Percentiles rank a stretch among this genome's conserved stretches.
Conservation (phyloP, 2,329 filamentous ascomycete genomes). For the Trichoderma sp. region DNA sequence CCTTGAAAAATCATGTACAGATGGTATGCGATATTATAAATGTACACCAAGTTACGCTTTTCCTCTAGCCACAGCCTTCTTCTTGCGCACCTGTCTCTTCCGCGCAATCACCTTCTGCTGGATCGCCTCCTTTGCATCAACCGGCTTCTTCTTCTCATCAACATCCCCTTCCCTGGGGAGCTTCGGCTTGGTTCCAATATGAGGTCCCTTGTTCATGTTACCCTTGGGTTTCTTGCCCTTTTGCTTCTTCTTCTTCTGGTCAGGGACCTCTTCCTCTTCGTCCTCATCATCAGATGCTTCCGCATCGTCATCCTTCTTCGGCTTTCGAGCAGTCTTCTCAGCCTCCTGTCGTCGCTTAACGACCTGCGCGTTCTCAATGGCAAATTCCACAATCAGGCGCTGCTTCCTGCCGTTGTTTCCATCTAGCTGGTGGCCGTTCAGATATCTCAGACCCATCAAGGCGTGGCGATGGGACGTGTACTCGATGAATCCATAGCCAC, state of each 20-base stretch:
- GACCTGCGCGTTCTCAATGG: constrained; percentile 96
- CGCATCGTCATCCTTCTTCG: constrained; percentile 26
- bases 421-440: constrained; percentile 75
- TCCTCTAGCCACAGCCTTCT: constrained; percentile 54
- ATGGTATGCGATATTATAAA: constrained; percentile 3
- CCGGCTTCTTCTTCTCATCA: constrained; percentile 40
- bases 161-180: constrained; percentile 35
- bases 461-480: constrained; percentile 93
- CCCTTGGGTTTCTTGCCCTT: constrained; percentile 21
- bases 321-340: constrained; percentile 43
- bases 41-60: constrained; percentile 34
- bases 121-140: constrained; percentile 46
- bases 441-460: constrained; percentile 89
- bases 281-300: not conserved
- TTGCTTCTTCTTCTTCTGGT: constrained; percentile 37
- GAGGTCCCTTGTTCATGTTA: constrained; percentile 33
- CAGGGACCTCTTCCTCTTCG: constrained; percentile 36
- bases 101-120: constrained; percentile 80
- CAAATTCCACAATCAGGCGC: constrained; percentile 91
- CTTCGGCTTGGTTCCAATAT: constrained; percentile 33
- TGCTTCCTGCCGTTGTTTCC: constrained; percentile 76
- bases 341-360: constrained; percentile 68
- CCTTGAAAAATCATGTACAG: constrained; percentile 8
- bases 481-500: constrained; percentile 97
- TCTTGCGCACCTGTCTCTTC: constrained; percentile 79